Evolutionary conservation across 2,329 filamentous ascomycete species (phyloP), one percentile per base, ranked within the genome.

Genomic region (Fusarium illudens): DNA sequence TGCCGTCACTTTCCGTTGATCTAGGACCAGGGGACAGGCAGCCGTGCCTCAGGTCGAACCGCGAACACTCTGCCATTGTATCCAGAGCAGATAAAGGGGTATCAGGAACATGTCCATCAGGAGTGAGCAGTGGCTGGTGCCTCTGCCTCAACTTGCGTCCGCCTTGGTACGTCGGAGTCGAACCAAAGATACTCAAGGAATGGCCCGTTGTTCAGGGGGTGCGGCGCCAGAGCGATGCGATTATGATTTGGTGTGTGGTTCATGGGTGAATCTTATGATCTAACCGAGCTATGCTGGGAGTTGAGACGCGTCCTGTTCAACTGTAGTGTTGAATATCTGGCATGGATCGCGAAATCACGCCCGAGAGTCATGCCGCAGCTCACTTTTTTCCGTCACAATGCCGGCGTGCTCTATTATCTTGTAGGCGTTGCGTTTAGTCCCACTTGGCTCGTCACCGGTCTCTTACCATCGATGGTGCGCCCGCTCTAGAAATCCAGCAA

Each of bases 401-500:
- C 22, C 39, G 22, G 22, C 22, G 22, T 27, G 39, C 39, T 22
- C 39, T 27, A 27, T 46, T 27, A 27, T 46, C 22, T 17, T 5
- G 22, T 12, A 6, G 39, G 39, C 15, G 39, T 46, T 27, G 39
- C 20, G 22, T 27, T 46, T 12, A 27, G 22, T 46, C 39, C 39
- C 39, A 46, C 39, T 49, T 30, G 19, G 29, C 5, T 17, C 30
- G 29, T 33, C 48, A 20, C 19, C 9, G 48, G 59, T 17, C 55
- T 53, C 56, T 4, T 65, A 44, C 49, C 56, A 68, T 29, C 46
- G 55, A 39, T 68, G 65, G 49, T 65, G 65, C 22, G 62, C 29
- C 27, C 39, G 11, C 51, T 63, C 52, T n/a, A 65, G 60, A 22
- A 62, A 60, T 6, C 33, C 51, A n/a, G 48, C 12, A 11, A 37